These are phyloP conservation scores for Daphne laureola DNA, from an alignment of 441 rosid species.

Conservation along the genomic window DNA sequence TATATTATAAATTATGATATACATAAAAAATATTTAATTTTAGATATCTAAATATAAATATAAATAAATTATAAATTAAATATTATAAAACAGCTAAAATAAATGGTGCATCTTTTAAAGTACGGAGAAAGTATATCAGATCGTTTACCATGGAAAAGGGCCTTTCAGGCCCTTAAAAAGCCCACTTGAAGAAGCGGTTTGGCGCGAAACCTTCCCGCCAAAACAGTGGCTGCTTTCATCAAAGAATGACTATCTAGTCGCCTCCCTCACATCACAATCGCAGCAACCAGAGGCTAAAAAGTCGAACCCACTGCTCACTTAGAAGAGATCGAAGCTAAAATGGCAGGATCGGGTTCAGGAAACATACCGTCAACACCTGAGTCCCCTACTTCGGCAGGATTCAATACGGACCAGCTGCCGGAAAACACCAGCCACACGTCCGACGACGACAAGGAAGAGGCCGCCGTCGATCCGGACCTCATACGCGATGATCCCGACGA, in stretches of 20 bases:
- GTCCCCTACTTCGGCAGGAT: conserved; percentile 74
- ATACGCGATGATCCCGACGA: conserved; percentile 64
- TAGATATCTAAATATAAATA: too few species aligned
- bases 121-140: too few species aligned
- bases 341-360: conserved; percentile 45
- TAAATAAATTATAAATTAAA: too few species aligned
- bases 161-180: too few species aligned
- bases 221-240: not conserved
- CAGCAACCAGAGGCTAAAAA: too few species aligned
- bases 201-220: conserved; percentile 71
- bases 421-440: conserved; percentile 48
- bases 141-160: too few species aligned
- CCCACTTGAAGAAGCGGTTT: not conserved
- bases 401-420: conserved; percentile 92
- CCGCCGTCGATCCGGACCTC: conserved; percentile 71
- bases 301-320: too few species aligned
- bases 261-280: too few species aligned
- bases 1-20: too few species aligned
- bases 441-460: conserved; percentile 78
- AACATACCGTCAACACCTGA: conserved; percentile 61
- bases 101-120: too few species aligned
- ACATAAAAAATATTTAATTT: too few species aligned
- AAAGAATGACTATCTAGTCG: not conserved
- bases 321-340: conserved; percentile 9
- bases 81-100: too few species aligned